Evolutionary conservation across 768 basidiomycete species (phyloP).

Genomic region (Boletus sensibilis): DNA sequence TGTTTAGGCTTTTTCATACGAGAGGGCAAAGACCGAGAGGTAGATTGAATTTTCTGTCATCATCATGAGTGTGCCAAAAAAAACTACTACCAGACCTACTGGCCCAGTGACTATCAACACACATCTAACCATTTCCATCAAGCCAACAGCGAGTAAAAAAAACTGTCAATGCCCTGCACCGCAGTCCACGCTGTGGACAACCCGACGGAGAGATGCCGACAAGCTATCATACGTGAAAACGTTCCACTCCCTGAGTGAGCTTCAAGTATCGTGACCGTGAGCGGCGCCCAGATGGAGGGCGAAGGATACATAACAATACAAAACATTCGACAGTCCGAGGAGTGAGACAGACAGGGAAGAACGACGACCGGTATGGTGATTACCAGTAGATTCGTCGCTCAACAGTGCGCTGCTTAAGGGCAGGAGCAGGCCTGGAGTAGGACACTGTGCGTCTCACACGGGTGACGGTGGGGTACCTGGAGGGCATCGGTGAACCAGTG

Average conservation of each 20-base stretch:
- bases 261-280: slow-evolving; percentile 45
- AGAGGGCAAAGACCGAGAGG: not conserved
- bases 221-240: slow-evolving; percentile 20
- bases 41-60: slow-evolving; percentile 10
- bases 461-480: slow-evolving; percentile 75
- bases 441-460: slow-evolving; percentile 74
- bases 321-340: slow-evolving; percentile 25
- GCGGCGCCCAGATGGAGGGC: not conserved
- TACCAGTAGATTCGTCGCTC: slow-evolving; percentile 80
- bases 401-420: slow-evolving; percentile 52
- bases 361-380: slow-evolving; percentile 13
- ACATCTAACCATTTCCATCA: slow-evolving; percentile 14
- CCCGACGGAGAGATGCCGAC: slow-evolving; percentile 8
- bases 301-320: slow-evolving; percentile 35
- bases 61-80: slow-evolving; percentile 6
- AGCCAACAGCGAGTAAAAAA: slow-evolving; percentile 6
- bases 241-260: slow-evolving; percentile 49
- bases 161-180: slow-evolving; percentile 19
- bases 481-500: slow-evolving; percentile 2
- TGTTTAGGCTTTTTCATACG: not conserved
- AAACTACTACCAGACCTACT: slow-evolving; percentile 9
- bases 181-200: slow-evolving; percentile 16
- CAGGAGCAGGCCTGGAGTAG: slow-evolving; percentile 49
- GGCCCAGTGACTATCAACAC: slow-evolving; percentile 20
- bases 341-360: not conserved